These are phyloP conservation scores for Ophiostoma pallidulum DNA, from an alignment of 2,329 filamentous ascomycete genomes.

Conservation along the genomic window DNA sequence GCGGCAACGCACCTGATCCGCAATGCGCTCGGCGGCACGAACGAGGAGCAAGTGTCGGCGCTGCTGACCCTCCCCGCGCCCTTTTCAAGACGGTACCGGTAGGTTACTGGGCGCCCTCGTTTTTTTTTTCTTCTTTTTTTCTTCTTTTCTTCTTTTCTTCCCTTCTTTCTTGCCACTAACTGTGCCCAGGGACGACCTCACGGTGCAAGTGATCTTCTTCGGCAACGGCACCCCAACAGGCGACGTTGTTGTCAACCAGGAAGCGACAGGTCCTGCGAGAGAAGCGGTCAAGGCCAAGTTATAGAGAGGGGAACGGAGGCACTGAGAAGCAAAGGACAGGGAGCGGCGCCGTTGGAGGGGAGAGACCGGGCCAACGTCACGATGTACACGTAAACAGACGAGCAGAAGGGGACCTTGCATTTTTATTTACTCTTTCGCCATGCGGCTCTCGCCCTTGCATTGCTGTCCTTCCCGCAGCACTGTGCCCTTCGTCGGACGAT, in stretches of 20 bases:
- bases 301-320: too few species aligned
- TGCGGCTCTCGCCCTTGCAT: too few species aligned
- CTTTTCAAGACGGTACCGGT: conserved; percentile 86
- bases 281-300: conserved; percentile 25
- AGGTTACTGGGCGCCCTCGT: conserved; percentile 25
- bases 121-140: conserved; percentile 2
- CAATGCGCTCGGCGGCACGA: conserved; percentile 87
- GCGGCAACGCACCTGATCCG: conserved; percentile 90
- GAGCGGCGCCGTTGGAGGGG: too few species aligned
- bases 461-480: too few species aligned
- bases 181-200: conserved; percentile 72
- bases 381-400: too few species aligned
- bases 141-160: too few species aligned
- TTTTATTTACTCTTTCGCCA: too few species aligned
- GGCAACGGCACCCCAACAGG: conserved; percentile 70
- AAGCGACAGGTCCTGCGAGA: conserved; percentile 63
- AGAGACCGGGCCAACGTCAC: too few species aligned
- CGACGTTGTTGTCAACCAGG: conserved; percentile 72
- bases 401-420: too few species aligned
- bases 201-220: conserved; percentile 98
- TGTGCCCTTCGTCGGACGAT: too few species aligned
- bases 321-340: too few species aligned
- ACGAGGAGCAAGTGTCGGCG: conserved; percentile 87
- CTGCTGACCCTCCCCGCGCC: conserved; percentile 85
- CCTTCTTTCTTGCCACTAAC: conserved; percentile 17